Percentiles rank a stretch among this genome's conserved stretches.
These are phyloP conservation scores for Urochloa ruziziensis DNA, from an alignment of 176 grass and related monocot species.

Conservation along the genomic window DNA sequence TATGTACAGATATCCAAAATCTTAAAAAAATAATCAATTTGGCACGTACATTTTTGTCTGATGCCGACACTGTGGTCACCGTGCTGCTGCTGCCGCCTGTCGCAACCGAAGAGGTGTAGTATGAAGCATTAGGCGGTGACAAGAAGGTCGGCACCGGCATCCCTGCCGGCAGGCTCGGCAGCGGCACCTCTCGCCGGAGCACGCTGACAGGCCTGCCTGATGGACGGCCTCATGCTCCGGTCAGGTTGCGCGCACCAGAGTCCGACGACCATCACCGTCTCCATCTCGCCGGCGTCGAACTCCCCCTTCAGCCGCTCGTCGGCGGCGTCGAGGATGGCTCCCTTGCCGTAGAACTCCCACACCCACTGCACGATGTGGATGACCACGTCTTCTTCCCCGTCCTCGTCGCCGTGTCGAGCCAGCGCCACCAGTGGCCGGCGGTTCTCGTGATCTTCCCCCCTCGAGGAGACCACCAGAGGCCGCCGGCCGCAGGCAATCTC, in stretches of 20 bases:
- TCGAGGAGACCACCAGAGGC: neutral
- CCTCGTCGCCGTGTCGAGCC: too few species aligned
- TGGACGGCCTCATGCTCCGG: neutral
- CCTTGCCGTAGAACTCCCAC: neutral
- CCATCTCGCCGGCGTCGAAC: neutral
- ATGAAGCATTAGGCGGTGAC: too few species aligned
- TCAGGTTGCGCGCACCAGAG: constrained; percentile 42
- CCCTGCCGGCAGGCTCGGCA: neutral
- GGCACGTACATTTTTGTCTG: too few species aligned
- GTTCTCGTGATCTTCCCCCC: too few species aligned
- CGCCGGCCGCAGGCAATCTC: constrained; percentile 36
- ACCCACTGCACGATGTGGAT: constrained; percentile 12
- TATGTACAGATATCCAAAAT: too few species aligned
- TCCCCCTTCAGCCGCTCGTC: neutral
- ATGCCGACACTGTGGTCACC: too few species aligned
- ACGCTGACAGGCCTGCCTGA: constrained; percentile 33
- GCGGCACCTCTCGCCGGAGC: neutral
- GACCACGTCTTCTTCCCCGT: too few species aligned
- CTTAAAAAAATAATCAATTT: too few species aligned
- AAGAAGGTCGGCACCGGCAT: neutral
- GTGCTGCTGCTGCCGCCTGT: too few species aligned
- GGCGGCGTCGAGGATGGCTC: neutral
- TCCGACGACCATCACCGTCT: neutral
- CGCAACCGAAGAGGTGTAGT: too few species aligned
- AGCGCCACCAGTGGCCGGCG: too few species aligned